Base-by-base conservation (phyloP, 495 filamentous ascomycete genomes). In the Tirmania nivea region DNA sequence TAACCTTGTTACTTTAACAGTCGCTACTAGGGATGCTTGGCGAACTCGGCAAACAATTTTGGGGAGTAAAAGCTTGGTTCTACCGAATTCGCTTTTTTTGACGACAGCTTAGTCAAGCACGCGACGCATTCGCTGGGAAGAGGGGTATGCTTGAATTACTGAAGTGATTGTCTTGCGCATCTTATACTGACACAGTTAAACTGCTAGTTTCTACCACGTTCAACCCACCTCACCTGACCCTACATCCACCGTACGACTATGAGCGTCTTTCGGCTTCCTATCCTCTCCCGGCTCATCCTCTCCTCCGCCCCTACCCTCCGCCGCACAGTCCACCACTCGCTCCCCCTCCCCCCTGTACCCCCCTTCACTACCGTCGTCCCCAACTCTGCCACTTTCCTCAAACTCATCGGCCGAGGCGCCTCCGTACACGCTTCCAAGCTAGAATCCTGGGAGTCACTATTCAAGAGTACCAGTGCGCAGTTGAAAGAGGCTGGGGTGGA, bases 361-460 rank as follows among this genome's bases (percentile, higher is more conserved):
- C 53, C 69, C 9, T 78, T 85, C 5, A 95, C 81, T 9, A 80
- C 83, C 10, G 86, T 89, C 61, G 78, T 95, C 50, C 90, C 90
- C 10, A 82, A 97, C 62, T 76, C 83, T 52, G 55, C 73, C 54
- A 94, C 87, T 50, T 96, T 97, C 70, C 83, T 97, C 55, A 83
- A 75, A 7, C 68, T 93, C 34, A 97, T 97, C 69, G 90, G 90
- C 62, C 90, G 90, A 55, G 77, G 78, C 58, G 76, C 93, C 59
- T 75, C 73, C 51, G 75, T 83, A 58, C 84, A 95, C 67, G 76
- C 79, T 10, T 68, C 78, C 63, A 85, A 96, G 65, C 81, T 97
- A 56, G 77, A 81, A 5, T 79, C 80, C 34, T 97, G 90, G 90
- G 83, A 87, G 21, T 75, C 81, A 8, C 75, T 97, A 20, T 97